Evolutionary conservation across 2,329 filamentous ascomycete species (phyloP).

Genomic region (Alternaria brassicicola): DNA sequence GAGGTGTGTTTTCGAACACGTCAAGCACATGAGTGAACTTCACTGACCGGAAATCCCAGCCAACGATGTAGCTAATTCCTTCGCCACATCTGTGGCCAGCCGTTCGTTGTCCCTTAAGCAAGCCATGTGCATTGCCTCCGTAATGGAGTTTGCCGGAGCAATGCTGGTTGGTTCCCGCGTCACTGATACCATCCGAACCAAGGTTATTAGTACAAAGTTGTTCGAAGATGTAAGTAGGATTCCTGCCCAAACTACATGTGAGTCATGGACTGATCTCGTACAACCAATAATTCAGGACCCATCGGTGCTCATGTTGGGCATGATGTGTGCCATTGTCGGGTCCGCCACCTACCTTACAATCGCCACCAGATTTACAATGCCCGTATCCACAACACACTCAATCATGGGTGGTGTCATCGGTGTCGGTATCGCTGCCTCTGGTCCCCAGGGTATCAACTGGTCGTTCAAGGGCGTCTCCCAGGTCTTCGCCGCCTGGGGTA

Average conservation of each 20-base stretch:
- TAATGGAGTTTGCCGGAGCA: constrained; percentile 55
- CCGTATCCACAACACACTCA: constrained; percentile 62
- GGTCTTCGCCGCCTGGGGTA: constrained; percentile 66
- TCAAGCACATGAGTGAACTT: not conserved
- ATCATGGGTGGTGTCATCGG: constrained; percentile 52
- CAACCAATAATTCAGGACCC: constrained; percentile 42
- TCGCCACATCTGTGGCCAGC: constrained; percentile 56
- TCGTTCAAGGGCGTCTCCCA: constrained; percentile 61
- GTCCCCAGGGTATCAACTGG: constrained; percentile 61
- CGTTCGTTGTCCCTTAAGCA: constrained; percentile 56
- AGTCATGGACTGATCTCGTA: not conserved
- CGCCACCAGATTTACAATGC: constrained; percentile 59
- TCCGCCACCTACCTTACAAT: constrained; percentile 60
- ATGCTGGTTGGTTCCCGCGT: constrained; percentile 50
- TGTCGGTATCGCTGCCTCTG: constrained; percentile 59
- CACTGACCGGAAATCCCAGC: constrained; percentile 27
- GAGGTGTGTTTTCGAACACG: constrained; percentile 47
- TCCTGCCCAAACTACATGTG: not conserved
- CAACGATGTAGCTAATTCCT: constrained; percentile 59
- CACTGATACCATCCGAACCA: constrained; percentile 56
- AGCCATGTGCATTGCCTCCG: constrained; percentile 53
- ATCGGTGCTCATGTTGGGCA: constrained; percentile 59
- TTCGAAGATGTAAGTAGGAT: constrained; percentile 41
- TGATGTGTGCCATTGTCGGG: constrained; percentile 61
- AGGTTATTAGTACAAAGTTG: constrained; percentile 53